Evolutionary conservation across 257 asterid species (phyloP).

Genomic region (Solanum infundibuliforme): DNA sequence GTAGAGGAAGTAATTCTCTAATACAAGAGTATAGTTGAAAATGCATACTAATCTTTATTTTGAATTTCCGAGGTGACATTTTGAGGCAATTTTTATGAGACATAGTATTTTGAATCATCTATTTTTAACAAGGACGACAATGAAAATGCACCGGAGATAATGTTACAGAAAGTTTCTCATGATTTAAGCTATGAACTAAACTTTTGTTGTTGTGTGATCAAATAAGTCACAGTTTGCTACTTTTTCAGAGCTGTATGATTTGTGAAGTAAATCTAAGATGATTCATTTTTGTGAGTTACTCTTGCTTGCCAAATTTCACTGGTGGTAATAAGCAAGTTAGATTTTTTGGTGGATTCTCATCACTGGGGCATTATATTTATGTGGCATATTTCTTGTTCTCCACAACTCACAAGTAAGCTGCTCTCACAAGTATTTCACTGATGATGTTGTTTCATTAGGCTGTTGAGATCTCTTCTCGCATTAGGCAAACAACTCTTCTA

Average conservation of each 20-base stretch:
- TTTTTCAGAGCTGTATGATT: not conserved
- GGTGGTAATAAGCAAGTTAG: not conserved
- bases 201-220: not conserved
- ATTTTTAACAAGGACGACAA: no score
- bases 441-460: not conserved
- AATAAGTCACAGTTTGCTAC: not conserved
- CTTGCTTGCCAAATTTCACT: not conserved
- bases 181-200: not conserved
- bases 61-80: not conserved
- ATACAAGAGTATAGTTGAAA: not conserved
- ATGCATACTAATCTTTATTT: not conserved
- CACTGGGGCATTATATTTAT: slow-evolving; percentile 12
- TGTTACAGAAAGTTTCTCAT: not conserved
- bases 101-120: no score
- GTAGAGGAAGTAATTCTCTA: not conserved
- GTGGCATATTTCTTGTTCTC: slow-evolving; percentile 21
- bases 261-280: not conserved
- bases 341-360: slow-evolving; percentile 26
- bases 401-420: slow-evolving; percentile 23
- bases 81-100: not conserved
- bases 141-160: not conserved
- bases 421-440: not conserved
- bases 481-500: not conserved
- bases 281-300: not conserved
- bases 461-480: not conserved